Percentiles rank a stretch among this genome's conserved stretches.
Conservation (phyloP, 1,284 basidiomycete species). For the Ustilago trichophora region DNA sequence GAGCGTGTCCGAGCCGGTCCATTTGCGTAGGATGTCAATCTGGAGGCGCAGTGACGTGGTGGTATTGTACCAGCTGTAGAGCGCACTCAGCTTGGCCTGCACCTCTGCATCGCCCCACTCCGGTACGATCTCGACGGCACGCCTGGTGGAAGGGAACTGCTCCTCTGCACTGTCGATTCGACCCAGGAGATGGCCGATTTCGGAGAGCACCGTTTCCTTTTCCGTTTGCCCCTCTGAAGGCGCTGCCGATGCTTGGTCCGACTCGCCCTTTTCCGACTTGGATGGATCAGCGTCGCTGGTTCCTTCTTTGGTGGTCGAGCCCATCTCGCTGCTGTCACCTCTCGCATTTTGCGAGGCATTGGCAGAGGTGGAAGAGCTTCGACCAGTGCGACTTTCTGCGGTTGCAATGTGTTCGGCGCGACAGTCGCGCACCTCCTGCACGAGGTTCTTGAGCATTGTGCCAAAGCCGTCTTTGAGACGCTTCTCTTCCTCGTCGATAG, state of each 20-base stretch:
- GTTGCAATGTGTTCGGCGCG: constrained; percentile 69
- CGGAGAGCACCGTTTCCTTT: constrained; percentile 39
- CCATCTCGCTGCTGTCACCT: constrained; percentile 1
- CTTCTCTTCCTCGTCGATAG: constrained; percentile 82
- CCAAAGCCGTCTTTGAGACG: constrained; percentile 83
- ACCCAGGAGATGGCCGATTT: constrained; percentile 52
- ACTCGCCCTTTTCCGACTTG: constrained; percentile 11
- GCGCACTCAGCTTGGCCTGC: constrained; percentile 56
- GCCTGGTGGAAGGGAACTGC: constrained; percentile 60
- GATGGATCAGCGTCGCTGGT: constrained; percentile 5
- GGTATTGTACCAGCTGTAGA: constrained; percentile 64
- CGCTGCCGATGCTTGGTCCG: constrained; percentile 7
- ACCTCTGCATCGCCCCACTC: constrained; percentile 55
- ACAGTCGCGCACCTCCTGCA: constrained; percentile 84
- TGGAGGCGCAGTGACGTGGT: constrained; percentile 56
- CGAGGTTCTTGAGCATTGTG: constrained; percentile 80
- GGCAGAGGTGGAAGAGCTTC: background rate
- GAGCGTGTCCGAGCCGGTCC: constrained; percentile 61
- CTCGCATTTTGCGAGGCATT: constrained; percentile 66
- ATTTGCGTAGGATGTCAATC: constrained; percentile 58
- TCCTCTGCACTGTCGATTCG: constrained; percentile 60
- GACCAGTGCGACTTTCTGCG: constrained; percentile 21
- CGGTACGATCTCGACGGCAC: constrained; percentile 54
- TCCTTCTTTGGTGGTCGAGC: constrained; percentile 1
- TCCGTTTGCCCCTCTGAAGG: constrained; percentile 29